Evolutionary conservation across 345 rosid genomes (phyloP).

Genomic region (Clarkia xantiana): DNA sequence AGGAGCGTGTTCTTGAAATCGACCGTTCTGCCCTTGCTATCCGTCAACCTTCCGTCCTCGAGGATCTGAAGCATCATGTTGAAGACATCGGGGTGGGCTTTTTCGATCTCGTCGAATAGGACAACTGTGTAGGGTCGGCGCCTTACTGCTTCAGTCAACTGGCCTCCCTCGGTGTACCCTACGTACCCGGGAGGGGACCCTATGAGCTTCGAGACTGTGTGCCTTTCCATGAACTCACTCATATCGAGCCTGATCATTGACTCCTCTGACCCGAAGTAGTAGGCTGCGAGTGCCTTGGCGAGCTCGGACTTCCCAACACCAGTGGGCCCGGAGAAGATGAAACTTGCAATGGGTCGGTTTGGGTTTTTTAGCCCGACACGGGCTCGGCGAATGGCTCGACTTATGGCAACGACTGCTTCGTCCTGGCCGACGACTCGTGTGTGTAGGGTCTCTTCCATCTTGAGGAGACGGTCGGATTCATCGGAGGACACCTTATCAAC

Average conservation of each 20-base stretch:
- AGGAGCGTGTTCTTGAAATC: slow-evolving; percentile 54
- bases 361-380: slow-evolving; percentile 54
- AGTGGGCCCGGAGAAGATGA: slow-evolving; percentile 49
- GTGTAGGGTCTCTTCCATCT: slow-evolving; percentile 19
- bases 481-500: slow-evolving; percentile 23
- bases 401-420: slow-evolving; percentile 32
- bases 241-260: slow-evolving; percentile 54
- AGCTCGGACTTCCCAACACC: slow-evolving; percentile 59
- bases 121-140: slow-evolving; percentile 38
- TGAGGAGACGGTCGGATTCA: slow-evolving; percentile 23
- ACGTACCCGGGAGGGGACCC: slow-evolving; percentile 60
- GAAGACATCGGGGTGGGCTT: slow-evolving; percentile 51
- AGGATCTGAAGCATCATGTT: slow-evolving; percentile 49
- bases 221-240: slow-evolving; percentile 65
- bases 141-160: slow-evolving; percentile 44
- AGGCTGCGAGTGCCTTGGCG: slow-evolving; percentile 41
- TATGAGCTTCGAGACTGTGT: slow-evolving; percentile 42
- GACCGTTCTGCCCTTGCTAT: slow-evolving; percentile 40
- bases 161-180: slow-evolving; percentile 50
- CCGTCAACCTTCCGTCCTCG: slow-evolving; percentile 49
- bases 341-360: slow-evolving; percentile 47
- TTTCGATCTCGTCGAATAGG: slow-evolving; percentile 56
- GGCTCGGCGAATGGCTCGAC: slow-evolving; percentile 49
- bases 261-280: slow-evolving; percentile 49
- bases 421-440: slow-evolving; percentile 25